phyloP scores from a whole-genome alignment of 805 yeast genomes.

The Lipomyces lipofer region DNA sequence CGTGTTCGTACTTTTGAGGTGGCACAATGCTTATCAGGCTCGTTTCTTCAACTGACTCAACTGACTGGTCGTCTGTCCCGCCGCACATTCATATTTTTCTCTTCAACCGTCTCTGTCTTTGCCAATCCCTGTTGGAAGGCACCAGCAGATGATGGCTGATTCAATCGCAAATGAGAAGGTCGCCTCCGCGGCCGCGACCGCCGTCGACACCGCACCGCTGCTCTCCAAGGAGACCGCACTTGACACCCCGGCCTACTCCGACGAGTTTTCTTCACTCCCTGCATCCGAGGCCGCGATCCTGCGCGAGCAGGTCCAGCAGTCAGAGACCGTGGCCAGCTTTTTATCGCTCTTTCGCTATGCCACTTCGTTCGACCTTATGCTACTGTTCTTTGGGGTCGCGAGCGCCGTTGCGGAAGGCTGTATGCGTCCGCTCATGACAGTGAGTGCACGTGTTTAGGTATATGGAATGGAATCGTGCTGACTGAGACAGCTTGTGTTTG shows the following conservation, averaged over 20 bases:
- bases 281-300: slow-evolving; percentile 40
- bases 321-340: slow-evolving; percentile 34
- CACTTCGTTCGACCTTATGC: slow-evolving; percentile 34
- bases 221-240: neutral
- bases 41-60: too few species aligned
- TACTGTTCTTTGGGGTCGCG: slow-evolving; percentile 38
- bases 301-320: slow-evolving; percentile 38
- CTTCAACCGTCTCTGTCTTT: too few species aligned
- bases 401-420: slow-evolving; percentile 44
- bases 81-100: too few species aligned
- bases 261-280: slow-evolving; percentile 32
- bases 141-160: too few species aligned
- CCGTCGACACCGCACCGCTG: neutral
- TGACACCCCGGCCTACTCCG: slow-evolving; percentile 8
- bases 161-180: slow-evolving; percentile 9
- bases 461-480: neutral
- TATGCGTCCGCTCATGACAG: slow-evolving; percentile 40
- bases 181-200: neutral
- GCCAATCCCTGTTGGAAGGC: too few species aligned
- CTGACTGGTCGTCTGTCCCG: too few species aligned
- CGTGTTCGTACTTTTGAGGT: too few species aligned
- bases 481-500: slow-evolving; percentile 45
- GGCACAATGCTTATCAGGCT: too few species aligned
- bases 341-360: slow-evolving; percentile 41
- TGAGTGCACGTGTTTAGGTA: slow-evolving; percentile 2